These are phyloP conservation scores for Botrytis pseudocinerea DNA, from an alignment of 2,329 filamentous ascomycete species.

Conservation along the genomic window DNA sequence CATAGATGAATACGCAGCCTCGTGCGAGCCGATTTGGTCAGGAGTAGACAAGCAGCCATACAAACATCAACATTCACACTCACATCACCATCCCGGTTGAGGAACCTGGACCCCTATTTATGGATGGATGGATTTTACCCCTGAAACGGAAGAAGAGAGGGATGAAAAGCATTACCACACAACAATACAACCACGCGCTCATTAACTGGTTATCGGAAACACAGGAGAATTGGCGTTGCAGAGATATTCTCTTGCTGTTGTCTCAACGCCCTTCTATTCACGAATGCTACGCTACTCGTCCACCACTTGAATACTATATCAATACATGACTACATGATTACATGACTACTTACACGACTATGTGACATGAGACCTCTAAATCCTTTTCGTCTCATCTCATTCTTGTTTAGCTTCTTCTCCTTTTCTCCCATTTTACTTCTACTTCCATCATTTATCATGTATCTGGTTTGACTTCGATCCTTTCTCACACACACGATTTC, in stretches of 20 bases:
- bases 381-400: background rate
- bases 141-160: background rate
- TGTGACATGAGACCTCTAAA: background rate
- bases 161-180: background rate
- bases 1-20: background rate
- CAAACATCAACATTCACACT: background rate
- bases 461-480: background rate
- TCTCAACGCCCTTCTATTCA: background rate
- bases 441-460: background rate
- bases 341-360: background rate
- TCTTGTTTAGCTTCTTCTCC: slow-evolving; percentile 7
- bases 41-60: background rate
- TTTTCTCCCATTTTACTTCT: background rate
- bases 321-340: background rate
- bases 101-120: background rate
- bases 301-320: background rate
- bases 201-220: background rate
- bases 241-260: background rate
- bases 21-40: background rate
- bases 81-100: background rate
- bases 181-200: background rate
- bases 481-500: background rate
- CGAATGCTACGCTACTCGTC: background rate
- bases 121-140: slow-evolving; percentile 8
- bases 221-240: background rate